Evolutionary conservation across 495 filamentous ascomycete genomes (phyloP).

Genomic region (Penicillium tannophilum): DNA sequence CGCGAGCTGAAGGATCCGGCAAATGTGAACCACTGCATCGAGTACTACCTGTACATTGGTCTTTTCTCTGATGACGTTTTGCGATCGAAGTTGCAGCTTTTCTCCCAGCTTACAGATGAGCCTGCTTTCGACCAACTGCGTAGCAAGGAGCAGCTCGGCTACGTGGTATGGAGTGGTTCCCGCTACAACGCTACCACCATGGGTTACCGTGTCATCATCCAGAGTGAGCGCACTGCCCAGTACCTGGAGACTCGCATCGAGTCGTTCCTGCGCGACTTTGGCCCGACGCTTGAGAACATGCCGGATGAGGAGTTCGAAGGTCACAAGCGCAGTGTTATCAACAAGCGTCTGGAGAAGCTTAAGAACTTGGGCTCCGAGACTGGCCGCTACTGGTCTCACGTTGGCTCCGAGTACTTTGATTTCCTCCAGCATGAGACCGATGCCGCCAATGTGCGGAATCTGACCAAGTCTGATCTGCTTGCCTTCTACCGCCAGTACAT

Average conservation of each 20-base stretch:
- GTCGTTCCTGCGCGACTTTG: slow-evolving; percentile 70
- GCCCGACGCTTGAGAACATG: slow-evolving; percentile 70
- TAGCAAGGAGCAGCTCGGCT: slow-evolving; percentile 97
- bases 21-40: slow-evolving; percentile 97
- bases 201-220: slow-evolving; percentile 88
- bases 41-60: slow-evolving; percentile 84
- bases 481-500: slow-evolving; percentile 81
- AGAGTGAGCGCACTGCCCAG: slow-evolving; percentile 81
- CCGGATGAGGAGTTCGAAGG: slow-evolving; percentile 81
- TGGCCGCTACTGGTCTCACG: slow-evolving; percentile 78
- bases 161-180: slow-evolving; percentile 86
- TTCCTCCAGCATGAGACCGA: slow-evolving; percentile 82
- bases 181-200: slow-evolving; percentile 70
- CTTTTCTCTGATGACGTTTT: slow-evolving; percentile 65
- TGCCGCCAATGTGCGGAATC: slow-evolving; percentile 67
- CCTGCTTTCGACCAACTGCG: slow-evolving; percentile 91
- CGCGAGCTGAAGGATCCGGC: slow-evolving; percentile 80
- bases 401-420: slow-evolving; percentile 84
- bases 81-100: slow-evolving; percentile 74
- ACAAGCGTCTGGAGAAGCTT: slow-evolving; percentile 84
- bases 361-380: slow-evolving; percentile 91
- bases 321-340: slow-evolving; percentile 88
- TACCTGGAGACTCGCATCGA: slow-evolving; percentile 90
- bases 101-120: slow-evolving; percentile 92
- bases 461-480: slow-evolving; percentile 78